phyloP scores from a whole-genome alignment of 2,329 filamentous ascomycete genomes.

The Aspergillus sclerotialis region DNA sequence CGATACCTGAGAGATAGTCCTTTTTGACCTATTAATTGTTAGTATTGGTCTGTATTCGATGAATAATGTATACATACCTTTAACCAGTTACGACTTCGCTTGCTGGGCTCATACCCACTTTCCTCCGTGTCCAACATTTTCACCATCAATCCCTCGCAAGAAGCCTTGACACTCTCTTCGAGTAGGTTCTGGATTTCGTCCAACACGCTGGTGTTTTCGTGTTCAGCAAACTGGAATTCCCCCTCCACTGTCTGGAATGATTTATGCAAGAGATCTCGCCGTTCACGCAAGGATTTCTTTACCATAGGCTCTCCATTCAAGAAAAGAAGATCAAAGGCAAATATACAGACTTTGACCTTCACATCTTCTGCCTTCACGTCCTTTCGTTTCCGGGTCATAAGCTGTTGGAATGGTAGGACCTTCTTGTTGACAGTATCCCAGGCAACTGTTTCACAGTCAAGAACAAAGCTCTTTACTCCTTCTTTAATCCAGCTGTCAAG shows the following conservation, averaged over 20 bases:
- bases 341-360: slow-evolving; percentile 94
- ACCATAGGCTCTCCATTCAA: slow-evolving; percentile 86
- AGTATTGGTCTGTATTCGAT: slow-evolving; percentile 1
- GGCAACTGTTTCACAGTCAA: slow-evolving; percentile 97
- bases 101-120: slow-evolving; percentile 92
- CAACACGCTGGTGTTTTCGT: slow-evolving; percentile 77
- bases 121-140: slow-evolving; percentile 96
- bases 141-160: slow-evolving; percentile 96
- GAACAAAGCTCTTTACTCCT: slow-evolving; percentile 86
- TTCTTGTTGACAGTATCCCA: slow-evolving; percentile 97
- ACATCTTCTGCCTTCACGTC: slow-evolving; percentile 94
- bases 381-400: slow-evolving; percentile 97
- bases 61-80: slow-evolving; percentile 53
- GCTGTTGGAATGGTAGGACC: slow-evolving; percentile 90
- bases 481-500: slow-evolving; percentile 83
- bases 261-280: slow-evolving; percentile 64
- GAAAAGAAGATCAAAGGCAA: slow-evolving; percentile 91
- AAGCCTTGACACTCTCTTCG: slow-evolving; percentile 91
- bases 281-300: slow-evolving; percentile 76
- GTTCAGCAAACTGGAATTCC: slow-evolving; percentile 85
- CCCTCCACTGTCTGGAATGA: slow-evolving; percentile 76
- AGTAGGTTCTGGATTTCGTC: slow-evolving; percentile 90
- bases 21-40: slow-evolving; percentile 69
- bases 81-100: slow-evolving; percentile 95
- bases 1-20: slow-evolving; percentile 88